Base-by-base conservation (phyloP, 495 filamentous ascomycete genomes). In the Annulohypoxylon maeteangense region DNA sequence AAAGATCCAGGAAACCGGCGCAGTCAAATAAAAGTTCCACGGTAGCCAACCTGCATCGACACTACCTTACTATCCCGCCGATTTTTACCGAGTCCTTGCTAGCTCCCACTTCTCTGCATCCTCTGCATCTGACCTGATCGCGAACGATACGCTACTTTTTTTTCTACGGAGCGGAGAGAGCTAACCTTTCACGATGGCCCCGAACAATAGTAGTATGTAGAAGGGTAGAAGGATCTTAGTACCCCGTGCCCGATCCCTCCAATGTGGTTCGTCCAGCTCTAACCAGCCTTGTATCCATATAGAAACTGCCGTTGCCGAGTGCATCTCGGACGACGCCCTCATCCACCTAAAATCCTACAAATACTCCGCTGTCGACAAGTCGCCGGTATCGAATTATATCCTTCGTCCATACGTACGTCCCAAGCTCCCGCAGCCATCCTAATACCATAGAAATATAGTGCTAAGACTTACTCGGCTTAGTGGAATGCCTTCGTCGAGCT, bases 401-500 rank as follows among this genome's bases (percentile, higher is more conserved):
- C 86, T 99, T 38, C 91, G 88, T 70, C 95, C 96, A 76, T 99
- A 97, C 78, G 95, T 99, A 91, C 81, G 90, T 78, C 45, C 32
- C 32, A 31, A 62, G 47, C 65, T 68, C 31, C 27, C 50, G 27
- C 54, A 16, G 34, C 65, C 65, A 57, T 12, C 22, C 47, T 65
- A 31, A 51, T 53, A 29, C 59, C 45, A 48, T 29, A 64, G 29
- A 66, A 14, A 66, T 40, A 42, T 76, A 57, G 47, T 74, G 51
- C 78, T 79, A 66, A 79, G 67, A 66, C 68, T 59, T 54, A 48
- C 47, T 27, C 32, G 31, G 61, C 27, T 14, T 68, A 98, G 95
- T 99, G 95, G 95, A 98, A 97, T 88, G 93, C 91, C 53, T 95
- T 95, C 73, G 96, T 98, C 67, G 89, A 97, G 78, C 79, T 98